Conservation (phyloP, 306 rosid genomes). For the Rosa lucieae region DNA sequence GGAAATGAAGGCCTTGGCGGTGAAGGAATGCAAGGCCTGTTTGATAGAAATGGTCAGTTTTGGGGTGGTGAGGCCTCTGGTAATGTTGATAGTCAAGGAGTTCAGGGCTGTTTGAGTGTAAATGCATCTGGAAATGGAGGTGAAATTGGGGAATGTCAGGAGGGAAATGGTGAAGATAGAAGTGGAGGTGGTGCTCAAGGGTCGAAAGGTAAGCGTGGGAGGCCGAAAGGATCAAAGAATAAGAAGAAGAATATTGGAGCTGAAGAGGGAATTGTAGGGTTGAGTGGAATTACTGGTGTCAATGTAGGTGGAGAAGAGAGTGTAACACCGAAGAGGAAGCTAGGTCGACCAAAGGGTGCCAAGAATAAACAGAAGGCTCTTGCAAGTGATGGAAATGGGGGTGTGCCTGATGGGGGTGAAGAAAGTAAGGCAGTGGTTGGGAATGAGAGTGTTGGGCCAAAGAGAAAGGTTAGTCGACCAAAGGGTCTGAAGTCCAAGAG, state of each 20-base stretch:
- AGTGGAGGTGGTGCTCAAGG: constrained; percentile 18
- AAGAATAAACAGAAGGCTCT: constrained; percentile 23
- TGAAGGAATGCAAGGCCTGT: constrained; percentile 6
- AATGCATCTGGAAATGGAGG: constrained; percentile 26
- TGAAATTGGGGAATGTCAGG: background rate
- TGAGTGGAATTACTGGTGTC: constrained; percentile 22
- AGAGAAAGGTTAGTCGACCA: constrained; percentile 24
- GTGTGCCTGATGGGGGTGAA: background rate
- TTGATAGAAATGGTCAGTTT: constrained; percentile 9
- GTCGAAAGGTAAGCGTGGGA: constrained; percentile 29
- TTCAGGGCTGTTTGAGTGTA: constrained; percentile 25
- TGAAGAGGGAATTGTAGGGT: constrained; percentile 19
- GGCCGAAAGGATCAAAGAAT: constrained; percentile 36
- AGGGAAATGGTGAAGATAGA: constrained; percentile 11
- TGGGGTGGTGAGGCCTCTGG: constrained; percentile 1
- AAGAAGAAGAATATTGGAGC: constrained; percentile 15
- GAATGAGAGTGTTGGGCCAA: constrained; percentile 21
- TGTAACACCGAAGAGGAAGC: constrained; percentile 24
- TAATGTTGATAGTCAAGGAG: constrained; percentile 17
- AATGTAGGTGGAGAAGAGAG: constrained; percentile 22
- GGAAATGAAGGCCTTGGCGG: constrained; percentile 18
- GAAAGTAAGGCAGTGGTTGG: constrained; percentile 22
- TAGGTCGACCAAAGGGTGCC: constrained; percentile 47
- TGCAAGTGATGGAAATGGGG: constrained; percentile 7
- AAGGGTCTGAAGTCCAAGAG: constrained; percentile 10